Conservation (phyloP, 768 basidiomycete genomes). For the Amanita muscaria region DNA sequence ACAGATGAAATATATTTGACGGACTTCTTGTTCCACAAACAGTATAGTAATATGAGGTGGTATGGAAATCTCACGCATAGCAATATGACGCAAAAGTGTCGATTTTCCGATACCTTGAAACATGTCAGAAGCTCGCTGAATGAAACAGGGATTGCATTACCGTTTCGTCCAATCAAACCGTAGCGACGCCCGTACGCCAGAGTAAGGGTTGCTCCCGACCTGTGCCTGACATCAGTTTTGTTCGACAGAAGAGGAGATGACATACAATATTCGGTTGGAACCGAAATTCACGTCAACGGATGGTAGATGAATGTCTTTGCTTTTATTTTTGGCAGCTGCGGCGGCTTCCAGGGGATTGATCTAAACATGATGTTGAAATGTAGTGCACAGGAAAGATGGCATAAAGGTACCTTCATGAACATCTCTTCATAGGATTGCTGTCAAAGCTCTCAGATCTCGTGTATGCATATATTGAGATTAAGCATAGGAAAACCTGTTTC, state of each 20-base stretch:
- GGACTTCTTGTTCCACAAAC: conserved; percentile 96
- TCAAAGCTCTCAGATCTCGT: background rate
- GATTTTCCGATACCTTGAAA: conserved; percentile 86
- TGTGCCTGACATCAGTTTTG: conserved; percentile 20
- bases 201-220: conserved; percentile 79
- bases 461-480: background rate
- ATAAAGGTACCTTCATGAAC: conserved; percentile 80
- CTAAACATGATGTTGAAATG: conserved; percentile 23
- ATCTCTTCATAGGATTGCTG: conserved; percentile 98
- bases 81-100: conserved; percentile 87
- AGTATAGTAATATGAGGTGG: conserved; percentile 94
- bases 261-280: conserved; percentile 85
- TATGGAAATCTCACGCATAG: conserved; percentile 89
- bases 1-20: background rate
- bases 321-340: conserved; percentile 79
- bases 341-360: conserved; percentile 89
- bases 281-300: conserved; percentile 96
- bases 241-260: conserved; percentile 2
- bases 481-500: conserved; percentile 55
- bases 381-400: background rate
- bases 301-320: conserved; percentile 92
- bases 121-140: background rate
- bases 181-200: conserved; percentile 86
- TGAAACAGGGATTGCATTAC: conserved; percentile 23
- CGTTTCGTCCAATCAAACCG: conserved; percentile 86